Evolutionary conservation across 1,139 yeast genomes (phyloP).

Genomic region (Debaryomyces fabryi): DNA sequence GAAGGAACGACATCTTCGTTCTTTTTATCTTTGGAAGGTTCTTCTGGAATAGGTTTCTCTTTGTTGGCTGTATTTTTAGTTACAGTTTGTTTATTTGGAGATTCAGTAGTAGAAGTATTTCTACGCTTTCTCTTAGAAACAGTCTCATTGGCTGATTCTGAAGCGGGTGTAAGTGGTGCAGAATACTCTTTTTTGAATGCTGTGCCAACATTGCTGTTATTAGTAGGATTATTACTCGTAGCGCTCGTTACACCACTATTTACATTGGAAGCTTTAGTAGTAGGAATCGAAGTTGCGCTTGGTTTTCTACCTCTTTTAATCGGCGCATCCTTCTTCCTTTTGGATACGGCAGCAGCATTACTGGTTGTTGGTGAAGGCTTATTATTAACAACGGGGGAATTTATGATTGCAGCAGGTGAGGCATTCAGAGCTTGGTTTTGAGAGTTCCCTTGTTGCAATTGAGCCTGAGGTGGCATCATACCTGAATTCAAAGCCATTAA

Average conservation of each 20-base stretch:
- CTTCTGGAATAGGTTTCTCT: conserved; percentile 29
- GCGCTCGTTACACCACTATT: conserved; percentile 10
- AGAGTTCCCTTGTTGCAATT: conserved; percentile 15
- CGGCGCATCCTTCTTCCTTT: conserved; percentile 34
- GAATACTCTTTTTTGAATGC: conserved; percentile 39
- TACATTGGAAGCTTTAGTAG: conserved; percentile 5
- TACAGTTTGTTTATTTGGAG: conserved; percentile 36
- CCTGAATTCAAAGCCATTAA: conserved; percentile 20
- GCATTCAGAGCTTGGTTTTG: conserved; percentile 19
- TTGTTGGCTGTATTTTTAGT: conserved; percentile 29
- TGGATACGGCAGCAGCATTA: conserved; percentile 13
- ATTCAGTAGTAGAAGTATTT: conserved; percentile 27
- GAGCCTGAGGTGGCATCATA: conserved; percentile 25
- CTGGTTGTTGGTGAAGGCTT: conserved; percentile 38
- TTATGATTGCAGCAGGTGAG: conserved; percentile 31
- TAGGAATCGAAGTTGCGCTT: conserved; percentile 23
- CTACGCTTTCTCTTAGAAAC: conserved; percentile 30
- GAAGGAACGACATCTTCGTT: conserved; percentile 28
- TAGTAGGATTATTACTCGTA: conserved; percentile 14
- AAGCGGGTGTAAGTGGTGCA: conserved; percentile 48
- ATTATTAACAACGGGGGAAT: conserved; percentile 37
- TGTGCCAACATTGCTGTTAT: conserved; percentile 14
- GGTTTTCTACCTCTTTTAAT: conserved; percentile 41
- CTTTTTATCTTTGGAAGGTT: conserved; percentile 21
- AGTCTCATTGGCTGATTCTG: conserved; percentile 35